Evolutionary conservation across 2,329 filamentous ascomycete species (phyloP).

Genomic region (Penicillium olsonii): DNA sequence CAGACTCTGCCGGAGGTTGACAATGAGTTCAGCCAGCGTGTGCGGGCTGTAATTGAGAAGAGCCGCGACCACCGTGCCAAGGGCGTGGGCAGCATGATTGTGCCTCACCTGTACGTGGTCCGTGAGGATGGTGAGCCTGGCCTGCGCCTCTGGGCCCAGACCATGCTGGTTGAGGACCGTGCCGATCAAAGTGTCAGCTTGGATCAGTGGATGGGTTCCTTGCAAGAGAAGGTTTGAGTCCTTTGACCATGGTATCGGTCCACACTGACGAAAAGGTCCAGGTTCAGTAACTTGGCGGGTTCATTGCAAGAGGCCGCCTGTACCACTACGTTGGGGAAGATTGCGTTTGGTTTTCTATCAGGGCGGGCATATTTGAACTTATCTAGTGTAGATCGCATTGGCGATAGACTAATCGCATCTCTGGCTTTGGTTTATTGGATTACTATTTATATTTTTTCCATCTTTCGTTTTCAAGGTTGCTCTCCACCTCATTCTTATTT

Average conservation of each 20-base stretch:
- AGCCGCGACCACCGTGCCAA: constrained; percentile 82
- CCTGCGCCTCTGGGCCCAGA: constrained; percentile 95
- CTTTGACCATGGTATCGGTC: constrained; percentile 5
- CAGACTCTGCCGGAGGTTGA: constrained; percentile 82
- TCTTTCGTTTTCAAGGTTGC: background rate
- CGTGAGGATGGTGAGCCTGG: constrained; percentile 95
- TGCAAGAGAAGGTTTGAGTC: constrained; percentile 85
- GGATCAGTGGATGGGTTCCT: constrained; percentile 85
- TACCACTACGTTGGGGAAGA: constrained; percentile 21
- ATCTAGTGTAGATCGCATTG: constrained; percentile 18
- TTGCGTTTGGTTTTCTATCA: constrained; percentile 12
- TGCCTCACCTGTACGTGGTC: constrained; percentile 90
- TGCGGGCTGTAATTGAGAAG: constrained; percentile 88
- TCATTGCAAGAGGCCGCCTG: constrained; percentile 12
- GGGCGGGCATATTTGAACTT: constrained; percentile 14
- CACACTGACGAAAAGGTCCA: constrained; percentile 12
- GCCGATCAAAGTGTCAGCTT: constrained; percentile 92
- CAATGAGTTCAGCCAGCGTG: constrained; percentile 93
- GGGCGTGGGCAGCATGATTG: constrained; percentile 88
- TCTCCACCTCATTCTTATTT: background rate
- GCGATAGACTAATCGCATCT: constrained; percentile 8
- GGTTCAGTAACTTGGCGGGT: constrained; percentile 9
- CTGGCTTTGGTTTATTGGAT: constrained; percentile 1
- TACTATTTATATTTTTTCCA: background rate
- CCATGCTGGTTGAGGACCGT: constrained; percentile 88